A percentile compares a stretch with the other conserved stretches of the same genome.
These are phyloP conservation scores for Talaromyces sp. DNA, from an alignment of 2,329 filamentous ascomycete genomes.

Conservation along the genomic window DNA sequence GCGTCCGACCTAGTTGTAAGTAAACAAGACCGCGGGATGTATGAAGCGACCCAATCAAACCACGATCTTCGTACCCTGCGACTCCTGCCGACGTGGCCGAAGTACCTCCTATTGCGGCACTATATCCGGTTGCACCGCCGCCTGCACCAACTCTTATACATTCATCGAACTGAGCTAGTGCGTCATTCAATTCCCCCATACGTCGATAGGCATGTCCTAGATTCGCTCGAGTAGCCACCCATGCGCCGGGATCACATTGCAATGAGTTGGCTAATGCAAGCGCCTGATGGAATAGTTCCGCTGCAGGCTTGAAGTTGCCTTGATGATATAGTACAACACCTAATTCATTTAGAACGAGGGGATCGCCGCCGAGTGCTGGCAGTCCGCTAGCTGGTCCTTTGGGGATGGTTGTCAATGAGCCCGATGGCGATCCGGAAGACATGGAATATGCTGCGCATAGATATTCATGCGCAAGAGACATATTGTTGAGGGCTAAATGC, in stretches of 20 bases:
- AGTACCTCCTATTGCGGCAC: conserved; percentile 54
- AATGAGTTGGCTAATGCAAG: conserved; percentile 75
- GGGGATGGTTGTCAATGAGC: conserved; percentile 27
- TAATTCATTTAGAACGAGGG: conserved; percentile 89
- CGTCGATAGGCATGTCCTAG: conserved; percentile 83
- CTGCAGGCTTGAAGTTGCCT: conserved; percentile 70
- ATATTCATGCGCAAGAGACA: conserved; percentile 90
- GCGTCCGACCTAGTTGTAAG: conserved; percentile 69
- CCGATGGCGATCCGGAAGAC: conserved; percentile 42
- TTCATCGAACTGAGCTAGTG: conserved; percentile 78
- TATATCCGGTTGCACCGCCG: conserved; percentile 74
- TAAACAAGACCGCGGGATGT: conserved; percentile 70
- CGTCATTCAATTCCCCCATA: conserved; percentile 63
- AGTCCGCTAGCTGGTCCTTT: conserved; percentile 24
- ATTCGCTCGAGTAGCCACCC: conserved; percentile 81
- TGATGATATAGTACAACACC: conserved; percentile 96
- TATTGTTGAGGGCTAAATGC: conserved; percentile 92
- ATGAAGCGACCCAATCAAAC: conserved; percentile 45
- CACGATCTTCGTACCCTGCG: conserved; percentile 47
- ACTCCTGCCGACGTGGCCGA: conserved; percentile 38
- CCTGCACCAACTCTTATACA: conserved; percentile 74
- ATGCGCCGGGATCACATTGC: conserved; percentile 75
- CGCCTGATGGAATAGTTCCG: conserved; percentile 72
- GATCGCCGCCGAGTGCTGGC: conserved; percentile 56
- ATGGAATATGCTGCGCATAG: conserved; percentile 78